Evolutionary conservation across 345 rosid genomes (phyloP), one percentile per base, ranked within the genome.

Genomic region (Sonneratia caseolaris): DNA sequence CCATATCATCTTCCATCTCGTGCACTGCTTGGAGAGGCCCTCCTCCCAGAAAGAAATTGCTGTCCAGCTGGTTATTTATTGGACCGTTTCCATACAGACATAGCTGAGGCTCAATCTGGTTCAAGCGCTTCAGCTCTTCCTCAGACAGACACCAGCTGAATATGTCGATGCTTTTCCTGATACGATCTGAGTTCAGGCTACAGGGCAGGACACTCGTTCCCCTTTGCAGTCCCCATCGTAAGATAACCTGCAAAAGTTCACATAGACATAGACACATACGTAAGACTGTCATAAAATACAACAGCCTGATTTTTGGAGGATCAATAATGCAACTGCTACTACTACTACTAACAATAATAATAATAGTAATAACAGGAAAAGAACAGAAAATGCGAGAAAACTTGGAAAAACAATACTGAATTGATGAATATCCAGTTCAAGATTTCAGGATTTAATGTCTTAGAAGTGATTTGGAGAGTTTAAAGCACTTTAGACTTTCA

Each of bases 161-260:
- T 40, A 86, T 86, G 72, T 82, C 85, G 0, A 86, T 77, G 66
- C 79, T 84, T 77, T 82, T 83, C 78, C 75, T 81, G 75, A 84
- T 86, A 53, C 90, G 82, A 36, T 82, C 87, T 1, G 86, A 78
- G 68, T 79, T 84, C 68, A 84, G 79, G 81, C 90, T 84, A 73
- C 86, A 86, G 14, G 90, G 87, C 66, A 86, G 78, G 18, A 84
- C 90, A 77, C 86, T 84, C 24, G 86, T 86, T 55, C 87, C 90
- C 76, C 90, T 79, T 68, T 86, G 87, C 78, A 86, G 64, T 57
- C 90, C 90, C 90, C 90, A 86, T 55, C 86, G 81, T 57, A 86
- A 77, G 81, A 84, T 79, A 37, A 84, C 85, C 90, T 86, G 45
- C 56, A 77, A 70, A 13, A 4, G 72, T 66, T 42, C 48, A 14